These are phyloP conservation scores for Neonectria punicea DNA, from an alignment of 2,329 filamentous ascomycete genomes.

Conservation along the genomic window DNA sequence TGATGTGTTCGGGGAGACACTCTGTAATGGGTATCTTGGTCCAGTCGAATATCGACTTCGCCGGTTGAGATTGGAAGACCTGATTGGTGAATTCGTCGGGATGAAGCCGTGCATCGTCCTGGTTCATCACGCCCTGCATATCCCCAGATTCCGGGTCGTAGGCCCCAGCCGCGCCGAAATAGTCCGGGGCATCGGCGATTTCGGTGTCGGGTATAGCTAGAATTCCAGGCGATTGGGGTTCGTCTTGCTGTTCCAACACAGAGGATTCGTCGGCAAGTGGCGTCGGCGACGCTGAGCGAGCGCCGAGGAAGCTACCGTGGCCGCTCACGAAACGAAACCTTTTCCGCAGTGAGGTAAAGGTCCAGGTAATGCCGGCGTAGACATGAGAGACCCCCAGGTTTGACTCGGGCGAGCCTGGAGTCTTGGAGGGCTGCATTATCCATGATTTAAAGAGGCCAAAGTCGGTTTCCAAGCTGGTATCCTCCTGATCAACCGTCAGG, in stretches of 20 bases:
- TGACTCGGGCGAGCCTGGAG: slow-evolving; percentile 63
- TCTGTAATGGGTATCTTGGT: slow-evolving; percentile 74
- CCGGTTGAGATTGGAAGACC: slow-evolving; percentile 50
- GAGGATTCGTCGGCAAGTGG: slow-evolving; percentile 50
- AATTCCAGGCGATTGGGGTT: slow-evolving; percentile 51
- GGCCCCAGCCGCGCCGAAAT: slow-evolving; percentile 53
- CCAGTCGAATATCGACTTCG: slow-evolving; percentile 78
- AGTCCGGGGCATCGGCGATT: slow-evolving; percentile 49
- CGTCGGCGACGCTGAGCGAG: slow-evolving; percentile 53
- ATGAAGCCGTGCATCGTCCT: slow-evolving; percentile 44
- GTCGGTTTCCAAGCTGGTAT: slow-evolving; percentile 55
- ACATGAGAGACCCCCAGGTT: slow-evolving; percentile 61
- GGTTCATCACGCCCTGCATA: slow-evolving; percentile 41
- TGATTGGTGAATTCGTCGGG: slow-evolving; percentile 57
- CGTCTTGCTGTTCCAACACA: slow-evolving; percentile 48
- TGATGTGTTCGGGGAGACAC: slow-evolving; percentile 75
- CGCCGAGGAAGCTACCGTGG: slow-evolving; percentile 48
- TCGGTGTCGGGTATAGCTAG: slow-evolving; percentile 49
- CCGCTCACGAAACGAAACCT: slow-evolving; percentile 76
- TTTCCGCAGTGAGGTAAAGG: slow-evolving; percentile 73
- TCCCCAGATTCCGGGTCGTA: slow-evolving; percentile 25
- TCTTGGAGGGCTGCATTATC: slow-evolving; percentile 67
- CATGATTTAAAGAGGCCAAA: slow-evolving; percentile 76
- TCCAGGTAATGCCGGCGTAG: slow-evolving; percentile 77
- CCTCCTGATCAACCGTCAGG: slow-evolving; percentile 61